A percentile compares a stretch with the other conserved stretches of the same genome.
These are phyloP conservation scores for Corchorus capsularis DNA, from an alignment of 345 rosid species.

Conservation along the genomic window DNA sequence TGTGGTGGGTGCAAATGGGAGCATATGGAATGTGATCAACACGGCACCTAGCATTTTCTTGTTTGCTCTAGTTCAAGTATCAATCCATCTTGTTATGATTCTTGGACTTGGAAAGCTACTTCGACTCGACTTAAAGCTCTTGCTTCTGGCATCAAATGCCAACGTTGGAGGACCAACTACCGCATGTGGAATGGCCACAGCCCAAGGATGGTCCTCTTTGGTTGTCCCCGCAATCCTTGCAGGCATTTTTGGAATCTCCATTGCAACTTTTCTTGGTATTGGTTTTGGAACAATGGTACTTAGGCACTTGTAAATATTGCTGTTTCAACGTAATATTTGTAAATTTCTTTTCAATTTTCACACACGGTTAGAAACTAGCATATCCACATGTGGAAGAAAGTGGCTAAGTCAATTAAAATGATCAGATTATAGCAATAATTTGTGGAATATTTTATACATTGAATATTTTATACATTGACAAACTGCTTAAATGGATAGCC, in stretches of 20 bases:
- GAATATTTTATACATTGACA: not conserved
- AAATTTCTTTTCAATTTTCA: not conserved
- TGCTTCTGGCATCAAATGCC: conserved; percentile 80
- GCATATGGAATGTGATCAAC: conserved; percentile 66
- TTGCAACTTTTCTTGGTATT: conserved; percentile 83
- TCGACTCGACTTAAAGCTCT: conserved; percentile 47
- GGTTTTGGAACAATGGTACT: conserved; percentile 66
- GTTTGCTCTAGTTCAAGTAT: conserved; percentile 68
- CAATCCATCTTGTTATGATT: conserved; percentile 54
- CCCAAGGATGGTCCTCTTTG: conserved; percentile 75
- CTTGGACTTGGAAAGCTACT: conserved; percentile 61
- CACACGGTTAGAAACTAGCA: not conserved
- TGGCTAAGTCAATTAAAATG: not conserved
- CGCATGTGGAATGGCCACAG: conserved; percentile 84
- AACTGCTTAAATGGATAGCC: not conserved
- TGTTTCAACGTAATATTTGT: not conserved
- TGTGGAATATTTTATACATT: not conserved
- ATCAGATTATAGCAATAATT: not conserved
- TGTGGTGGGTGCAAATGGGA: conserved; percentile 81
- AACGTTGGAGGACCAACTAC: conserved; percentile 91
- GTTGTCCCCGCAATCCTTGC: conserved; percentile 79
- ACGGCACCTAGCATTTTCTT: conserved; percentile 75
- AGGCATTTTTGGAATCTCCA: conserved; percentile 66
- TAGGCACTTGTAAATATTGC: conserved; percentile 38
- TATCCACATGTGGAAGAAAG: not conserved